Evolutionary conservation across 2,329 filamentous ascomycete genomes (phyloP).

Genomic region (Neoascochyta sp.): DNA sequence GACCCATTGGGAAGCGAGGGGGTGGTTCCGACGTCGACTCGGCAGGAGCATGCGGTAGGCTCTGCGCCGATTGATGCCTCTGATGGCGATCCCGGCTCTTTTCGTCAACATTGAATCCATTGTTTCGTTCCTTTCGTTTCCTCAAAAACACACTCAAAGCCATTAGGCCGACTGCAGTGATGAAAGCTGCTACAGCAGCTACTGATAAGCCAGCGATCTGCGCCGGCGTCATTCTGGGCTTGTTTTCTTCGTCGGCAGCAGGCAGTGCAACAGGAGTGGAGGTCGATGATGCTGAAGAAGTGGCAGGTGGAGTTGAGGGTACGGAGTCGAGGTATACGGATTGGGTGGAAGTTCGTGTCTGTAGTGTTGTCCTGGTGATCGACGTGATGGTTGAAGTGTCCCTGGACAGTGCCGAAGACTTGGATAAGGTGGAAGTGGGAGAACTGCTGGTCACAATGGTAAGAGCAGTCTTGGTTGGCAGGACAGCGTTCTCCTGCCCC

Average conservation of each 20-base stretch:
- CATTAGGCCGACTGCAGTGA: constrained; percentile 39
- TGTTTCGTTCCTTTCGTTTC: constrained; percentile 30
- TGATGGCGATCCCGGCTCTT: constrained; percentile 10
- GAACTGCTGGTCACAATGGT: constrained; percentile 26
- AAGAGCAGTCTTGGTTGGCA: constrained; percentile 35
- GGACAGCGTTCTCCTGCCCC: constrained; percentile 33
- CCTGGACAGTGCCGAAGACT: constrained; percentile 6
- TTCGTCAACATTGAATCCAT: constrained; percentile 19
- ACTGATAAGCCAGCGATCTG: constrained; percentile 40
- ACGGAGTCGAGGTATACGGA: constrained; percentile 27
- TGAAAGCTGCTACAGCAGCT: constrained; percentile 36
- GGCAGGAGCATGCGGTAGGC: constrained; percentile 19
- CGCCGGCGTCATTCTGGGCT: constrained; percentile 33
- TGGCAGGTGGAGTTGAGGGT: constrained; percentile 19
- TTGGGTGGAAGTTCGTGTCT: constrained; percentile 13
- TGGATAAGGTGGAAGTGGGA: constrained; percentile 6
- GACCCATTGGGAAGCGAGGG: constrained; percentile 14
- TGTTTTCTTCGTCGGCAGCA: constrained; percentile 11
- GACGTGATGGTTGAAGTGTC: constrained; percentile 8
- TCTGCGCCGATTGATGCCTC: constrained; percentile 17
- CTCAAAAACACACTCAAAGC: constrained; percentile 35
- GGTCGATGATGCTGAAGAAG: constrained; percentile 15
- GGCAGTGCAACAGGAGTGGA: constrained; percentile 10
- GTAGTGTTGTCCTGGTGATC: constrained; percentile 10
- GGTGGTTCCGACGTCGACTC: constrained; percentile 9